Conservation (phyloP, 495 filamentous ascomycete species). For the Tuber calosporum region DNA sequence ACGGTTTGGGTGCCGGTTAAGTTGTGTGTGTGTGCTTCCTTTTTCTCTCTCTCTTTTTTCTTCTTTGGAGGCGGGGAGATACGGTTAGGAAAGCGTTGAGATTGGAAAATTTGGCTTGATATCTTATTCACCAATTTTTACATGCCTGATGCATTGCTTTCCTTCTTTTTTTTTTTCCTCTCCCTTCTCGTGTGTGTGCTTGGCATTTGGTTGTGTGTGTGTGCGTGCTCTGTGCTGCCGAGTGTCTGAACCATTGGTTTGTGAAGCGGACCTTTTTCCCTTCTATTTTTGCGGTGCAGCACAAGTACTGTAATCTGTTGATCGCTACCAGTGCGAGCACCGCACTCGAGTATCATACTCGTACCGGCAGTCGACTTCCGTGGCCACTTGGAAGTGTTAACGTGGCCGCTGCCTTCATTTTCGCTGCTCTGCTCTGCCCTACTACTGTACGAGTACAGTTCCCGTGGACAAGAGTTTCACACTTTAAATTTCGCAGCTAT, state of each 20-base stretch:
- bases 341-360: too few relatives aligned
- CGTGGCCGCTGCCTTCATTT: not conserved
- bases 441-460: not conserved
- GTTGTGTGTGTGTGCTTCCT: not conserved
- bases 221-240: not conserved
- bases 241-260: not conserved
- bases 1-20: not conserved
- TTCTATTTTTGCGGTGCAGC: too few relatives aligned
- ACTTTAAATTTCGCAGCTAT: not conserved
- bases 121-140: not conserved
- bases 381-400: not conserved
- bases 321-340: not conserved
- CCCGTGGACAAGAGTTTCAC: not conserved
- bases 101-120: not conserved
- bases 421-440: not conserved
- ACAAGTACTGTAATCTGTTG: too few relatives aligned
- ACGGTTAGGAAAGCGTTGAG: not conserved
- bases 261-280: not conserved
- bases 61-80: not conserved
- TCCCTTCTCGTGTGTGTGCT: too few relatives aligned
- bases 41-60: not conserved
- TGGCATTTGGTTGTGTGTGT: not conserved
- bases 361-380: not conserved
- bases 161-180: too few relatives aligned
- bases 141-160: not conserved